phyloP scores from a whole-genome alignment of 768 basidiomycete species.

The Russula foetens region DNA sequence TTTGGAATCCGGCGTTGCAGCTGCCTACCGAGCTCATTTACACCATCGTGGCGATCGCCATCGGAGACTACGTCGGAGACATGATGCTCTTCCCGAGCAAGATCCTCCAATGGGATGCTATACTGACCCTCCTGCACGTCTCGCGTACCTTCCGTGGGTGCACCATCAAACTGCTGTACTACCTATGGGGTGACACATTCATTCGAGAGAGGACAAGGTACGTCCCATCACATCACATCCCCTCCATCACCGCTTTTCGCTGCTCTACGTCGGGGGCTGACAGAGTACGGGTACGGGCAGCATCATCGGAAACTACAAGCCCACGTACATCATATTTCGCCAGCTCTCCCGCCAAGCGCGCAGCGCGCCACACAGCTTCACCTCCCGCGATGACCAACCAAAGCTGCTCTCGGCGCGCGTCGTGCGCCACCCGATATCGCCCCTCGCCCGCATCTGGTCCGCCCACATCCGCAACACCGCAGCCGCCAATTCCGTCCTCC shows the following conservation, averaged over 20 bases:
- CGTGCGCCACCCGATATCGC: conserved; percentile 18
- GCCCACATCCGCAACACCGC: conserved; percentile 10
- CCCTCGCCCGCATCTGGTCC: conserved; percentile 18
- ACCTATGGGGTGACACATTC: conserved; percentile 19
- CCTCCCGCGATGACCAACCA: neutral
- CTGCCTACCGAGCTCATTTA: conserved; percentile 18
- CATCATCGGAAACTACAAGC: conserved; percentile 15
- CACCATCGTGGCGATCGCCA: conserved; percentile 3
- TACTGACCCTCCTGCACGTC: conserved; percentile 10
- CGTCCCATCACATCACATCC: too few species aligned
- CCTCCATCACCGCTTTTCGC: neutral
- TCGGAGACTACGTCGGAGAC: conserved; percentile 13
- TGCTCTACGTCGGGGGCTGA: neutral
- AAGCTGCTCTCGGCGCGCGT: conserved; percentile 12
- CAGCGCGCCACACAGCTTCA: conserved; percentile 1
- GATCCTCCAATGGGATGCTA: conserved; percentile 8
- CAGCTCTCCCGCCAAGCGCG: conserved; percentile 5
- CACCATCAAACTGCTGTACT: conserved; percentile 15
- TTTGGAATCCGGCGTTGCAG: neutral
- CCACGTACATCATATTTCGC: conserved; percentile 9
- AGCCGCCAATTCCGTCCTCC: conserved; percentile 6
- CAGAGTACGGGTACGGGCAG: neutral
- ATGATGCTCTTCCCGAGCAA: conserved; percentile 12
- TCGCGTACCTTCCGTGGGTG: conserved; percentile 13
- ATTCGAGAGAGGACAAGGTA: conserved; percentile 14